Conservation (phyloP, 441 rosid species). For the Rhodomyrtus psidioides region DNA sequence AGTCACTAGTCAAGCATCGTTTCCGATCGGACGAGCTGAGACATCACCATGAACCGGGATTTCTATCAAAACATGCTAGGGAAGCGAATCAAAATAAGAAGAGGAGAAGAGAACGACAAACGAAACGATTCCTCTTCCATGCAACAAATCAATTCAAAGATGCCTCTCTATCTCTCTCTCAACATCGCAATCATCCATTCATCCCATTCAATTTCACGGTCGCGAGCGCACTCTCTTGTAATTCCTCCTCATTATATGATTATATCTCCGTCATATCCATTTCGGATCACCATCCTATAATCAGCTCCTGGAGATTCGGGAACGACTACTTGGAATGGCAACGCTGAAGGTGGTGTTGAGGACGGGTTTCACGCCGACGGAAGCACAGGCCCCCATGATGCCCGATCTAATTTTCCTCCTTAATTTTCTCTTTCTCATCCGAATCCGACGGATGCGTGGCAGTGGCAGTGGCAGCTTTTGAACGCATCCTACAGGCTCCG, state of each 20-base stretch:
- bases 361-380: neutral
- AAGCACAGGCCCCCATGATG: neutral
- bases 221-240: neutral
- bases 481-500: neutral
- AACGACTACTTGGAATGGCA: neutral
- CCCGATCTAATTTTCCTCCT: neutral
- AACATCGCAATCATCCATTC: neutral
- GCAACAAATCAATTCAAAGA: too few relatives aligned
- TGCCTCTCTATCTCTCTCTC: neutral
- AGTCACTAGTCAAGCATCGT: too few relatives aligned
- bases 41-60: neutral
- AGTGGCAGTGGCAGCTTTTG: neutral
- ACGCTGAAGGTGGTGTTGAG: neutral
- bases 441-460: neutral
- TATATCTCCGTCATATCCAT: neutral
- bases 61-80: neutral
- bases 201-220: neutral
- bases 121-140: too few relatives aligned
- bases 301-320: neutral
- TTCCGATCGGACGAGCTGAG: too few relatives aligned
- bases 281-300: neutral
- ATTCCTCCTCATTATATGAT: neutral
- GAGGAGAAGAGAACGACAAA: neutral
- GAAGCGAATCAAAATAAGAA: neutral
- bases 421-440: fast-evolving